Base-by-base conservation (phyloP, 495 filamentous ascomycete genomes). In the Penicillium coffeae region DNA sequence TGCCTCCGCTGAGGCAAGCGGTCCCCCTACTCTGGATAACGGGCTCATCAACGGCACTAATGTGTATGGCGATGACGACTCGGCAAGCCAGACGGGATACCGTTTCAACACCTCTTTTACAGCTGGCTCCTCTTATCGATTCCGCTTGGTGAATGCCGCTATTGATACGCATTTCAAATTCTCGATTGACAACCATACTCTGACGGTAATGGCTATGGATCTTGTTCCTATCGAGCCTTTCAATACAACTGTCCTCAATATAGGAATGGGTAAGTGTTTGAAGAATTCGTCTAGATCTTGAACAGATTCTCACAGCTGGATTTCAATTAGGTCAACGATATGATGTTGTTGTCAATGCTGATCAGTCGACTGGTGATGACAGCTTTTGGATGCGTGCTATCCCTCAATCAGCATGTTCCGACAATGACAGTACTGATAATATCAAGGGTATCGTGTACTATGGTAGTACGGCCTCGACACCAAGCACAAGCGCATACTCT, bases 331-430 rank as follows among this genome's bases (percentile, higher is more conserved):
- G 80, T 13, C 83, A 89, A 66, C 76, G 86, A 30, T 85, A 85
- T 64, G 79, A 88, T 50, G 71, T 89, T 14, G 78, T 86, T 50
- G 77, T 89, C 41, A 75, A 78, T 37, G 86, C 84, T n/a, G 70
- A 76, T 44, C 62, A 79, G 49, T 44, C 46, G 16, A 52, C 52
- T 0, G 21, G 42, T 8, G 48, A 51, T n/a, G 46, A 64, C 8
- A 78, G 78, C 58, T 89, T 83, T 68, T 89, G 86, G 86, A 70
- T 87, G 38, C 78, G 81, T 19, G 72, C 79, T n/a, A 76, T 79
- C 27, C 75, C 79, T 0, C 79, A 82, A 59, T 42, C 53, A 2
- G 62, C 66, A 8, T 80, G 76, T 35, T 62, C 72, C 21, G 53
- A 65, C 10, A 76, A 74, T 18, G 61, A 57, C 19, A 73, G 58